Conservation (phyloP, 352 stramenopile genomes). For the Pythium aquatile region DNA sequence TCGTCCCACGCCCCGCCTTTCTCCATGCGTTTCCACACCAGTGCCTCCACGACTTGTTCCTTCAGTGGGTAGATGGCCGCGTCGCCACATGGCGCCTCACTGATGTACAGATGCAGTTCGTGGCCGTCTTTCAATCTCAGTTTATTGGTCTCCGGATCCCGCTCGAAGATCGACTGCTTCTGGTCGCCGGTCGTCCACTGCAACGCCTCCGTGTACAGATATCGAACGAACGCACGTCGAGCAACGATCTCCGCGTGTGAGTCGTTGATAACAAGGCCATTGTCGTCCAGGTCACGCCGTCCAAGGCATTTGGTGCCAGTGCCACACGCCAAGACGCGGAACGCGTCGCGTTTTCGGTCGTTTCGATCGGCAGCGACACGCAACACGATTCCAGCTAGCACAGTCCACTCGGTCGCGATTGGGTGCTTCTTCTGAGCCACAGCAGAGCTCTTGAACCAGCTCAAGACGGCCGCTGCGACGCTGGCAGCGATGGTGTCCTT, state of each 20-base stretch:
- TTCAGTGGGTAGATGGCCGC: slow-evolving; percentile 91
- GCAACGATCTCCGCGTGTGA: slow-evolving; percentile 92
- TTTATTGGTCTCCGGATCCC: slow-evolving; percentile 29
- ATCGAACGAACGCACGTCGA: slow-evolving; percentile 78
- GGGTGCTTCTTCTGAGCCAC: slow-evolving; percentile 65
- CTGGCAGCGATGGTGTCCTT: slow-evolving; percentile 6
- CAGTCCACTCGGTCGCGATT: slow-evolving; percentile 47
- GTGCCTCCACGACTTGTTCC: slow-evolving; percentile 60
- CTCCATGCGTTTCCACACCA: slow-evolving; percentile 45
- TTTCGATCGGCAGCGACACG: slow-evolving; percentile 4
- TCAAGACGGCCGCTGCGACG: slow-evolving; percentile 38
- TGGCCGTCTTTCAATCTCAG: slow-evolving; percentile 54
- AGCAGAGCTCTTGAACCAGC: slow-evolving; percentile 53
- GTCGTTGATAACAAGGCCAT: slow-evolving; percentile 90
- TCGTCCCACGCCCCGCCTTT: slow-evolving; percentile 9
- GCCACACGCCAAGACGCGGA: slow-evolving; percentile 49
- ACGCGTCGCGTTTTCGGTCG: slow-evolving; percentile 13
- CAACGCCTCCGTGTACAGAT: slow-evolving; percentile 82
- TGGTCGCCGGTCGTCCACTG: slow-evolving; percentile 25
- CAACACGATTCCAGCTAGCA: slow-evolving; percentile 59
- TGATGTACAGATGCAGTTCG: slow-evolving; percentile 90
- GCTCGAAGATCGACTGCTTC: slow-evolving; percentile 48
- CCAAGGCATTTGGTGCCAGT: slow-evolving; percentile 86
- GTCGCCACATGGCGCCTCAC: slow-evolving; percentile 92
- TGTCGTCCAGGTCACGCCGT: slow-evolving; percentile 48